These are phyloP conservation scores for Fonsecaea pugnacius DNA, from an alignment of 2,329 filamentous ascomycete genomes.

Conservation along the genomic window DNA sequence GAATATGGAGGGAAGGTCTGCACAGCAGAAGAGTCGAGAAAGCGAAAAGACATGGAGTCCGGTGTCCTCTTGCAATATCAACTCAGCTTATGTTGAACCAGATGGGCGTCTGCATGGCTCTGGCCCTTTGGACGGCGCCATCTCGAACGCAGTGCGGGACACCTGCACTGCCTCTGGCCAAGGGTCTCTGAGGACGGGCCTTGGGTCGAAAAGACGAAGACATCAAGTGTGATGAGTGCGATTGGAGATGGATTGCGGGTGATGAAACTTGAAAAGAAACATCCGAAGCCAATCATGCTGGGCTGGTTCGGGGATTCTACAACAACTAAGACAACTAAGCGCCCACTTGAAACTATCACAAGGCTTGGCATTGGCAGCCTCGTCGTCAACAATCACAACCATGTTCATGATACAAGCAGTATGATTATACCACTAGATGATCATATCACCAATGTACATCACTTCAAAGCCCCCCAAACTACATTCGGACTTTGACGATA, in stretches of 20 bases:
- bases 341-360: slow-evolving; percentile 25
- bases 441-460: neutral
- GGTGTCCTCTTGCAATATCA: neutral
- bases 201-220: slow-evolving; percentile 5
- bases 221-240: slow-evolving; percentile 20
- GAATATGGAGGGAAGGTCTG: neutral
- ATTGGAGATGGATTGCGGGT: slow-evolving; percentile 21
- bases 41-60: neutral
- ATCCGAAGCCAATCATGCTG: slow-evolving; percentile 3
- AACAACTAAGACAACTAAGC: slow-evolving; percentile 2
- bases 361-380: slow-evolving; percentile 11
- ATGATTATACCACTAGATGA: neutral
- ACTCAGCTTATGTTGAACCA: slow-evolving; percentile 23
- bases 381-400: no score
- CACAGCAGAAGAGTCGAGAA: neutral
- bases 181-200: slow-evolving; percentile 2
- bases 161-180: slow-evolving; percentile 20
- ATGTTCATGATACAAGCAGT: neutral
- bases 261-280: slow-evolving; percentile 26
- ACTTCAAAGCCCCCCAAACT: neutral
- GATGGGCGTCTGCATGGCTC: slow-evolving; percentile 10
- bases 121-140: slow-evolving; percentile 12
- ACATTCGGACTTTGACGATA: neutral
- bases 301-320: neutral
- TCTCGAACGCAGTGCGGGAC: slow-evolving; percentile 7